Evolutionary conservation across 208 protist genomes (phyloP).

Genomic region (Wallacemonas sp.): DNA sequence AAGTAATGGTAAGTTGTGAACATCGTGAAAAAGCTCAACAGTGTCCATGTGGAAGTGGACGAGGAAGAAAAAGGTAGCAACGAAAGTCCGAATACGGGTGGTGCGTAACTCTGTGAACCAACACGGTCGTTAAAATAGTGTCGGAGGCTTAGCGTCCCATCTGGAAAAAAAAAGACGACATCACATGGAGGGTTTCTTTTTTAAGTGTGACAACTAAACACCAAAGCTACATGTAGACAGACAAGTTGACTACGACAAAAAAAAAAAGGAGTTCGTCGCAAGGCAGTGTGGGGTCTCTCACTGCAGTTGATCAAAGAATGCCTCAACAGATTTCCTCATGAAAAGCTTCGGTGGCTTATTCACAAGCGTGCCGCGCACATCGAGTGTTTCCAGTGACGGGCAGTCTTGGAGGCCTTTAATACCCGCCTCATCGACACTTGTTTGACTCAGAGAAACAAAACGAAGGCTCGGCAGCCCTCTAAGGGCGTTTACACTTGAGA

Average conservation of each 20-base stretch:
- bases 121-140: neutral
- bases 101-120: neutral
- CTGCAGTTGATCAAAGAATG: constrained; percentile 30
- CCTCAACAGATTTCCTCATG: constrained; percentile 30
- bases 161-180: neutral
- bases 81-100: too few species aligned
- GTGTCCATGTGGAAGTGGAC: too few species aligned
- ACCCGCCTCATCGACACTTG: constrained; percentile 27
- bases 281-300: neutral
- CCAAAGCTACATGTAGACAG: too few species aligned
- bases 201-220: too few species aligned
- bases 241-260: neutral
- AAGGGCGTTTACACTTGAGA: constrained; percentile 40
- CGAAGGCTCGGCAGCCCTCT: constrained; percentile 18
- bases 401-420: constrained; percentile 40
- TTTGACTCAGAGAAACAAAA: constrained; percentile 43
- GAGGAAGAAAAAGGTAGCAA: too few species aligned
- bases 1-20: too few species aligned
- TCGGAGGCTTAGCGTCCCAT: neutral
- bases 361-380: constrained; percentile 30
- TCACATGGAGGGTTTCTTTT: neutral
- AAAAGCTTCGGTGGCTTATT: constrained; percentile 34
- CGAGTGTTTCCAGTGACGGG: constrained; percentile 33
- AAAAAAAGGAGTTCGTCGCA: too few species aligned
- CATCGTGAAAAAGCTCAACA: too few species aligned